Evolutionary conservation across 2,329 filamentous ascomycete genomes (phyloP).

Genomic region (Epichloe typhina): DNA sequence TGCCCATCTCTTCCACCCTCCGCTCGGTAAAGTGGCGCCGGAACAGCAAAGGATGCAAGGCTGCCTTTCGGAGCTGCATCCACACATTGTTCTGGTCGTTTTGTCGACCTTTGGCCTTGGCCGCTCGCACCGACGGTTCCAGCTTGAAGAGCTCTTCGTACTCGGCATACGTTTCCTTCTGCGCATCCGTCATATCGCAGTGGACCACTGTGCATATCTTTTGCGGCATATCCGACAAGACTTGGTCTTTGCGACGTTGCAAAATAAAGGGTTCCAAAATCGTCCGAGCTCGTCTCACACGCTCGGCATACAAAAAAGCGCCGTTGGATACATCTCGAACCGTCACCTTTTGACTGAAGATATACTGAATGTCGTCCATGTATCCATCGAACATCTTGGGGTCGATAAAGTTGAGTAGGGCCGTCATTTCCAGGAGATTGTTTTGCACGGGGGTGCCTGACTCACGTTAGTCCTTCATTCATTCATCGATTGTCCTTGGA

Average conservation of each 20-base stretch:
- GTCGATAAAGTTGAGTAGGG: constrained; percentile 87
- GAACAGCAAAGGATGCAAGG: constrained; percentile 83
- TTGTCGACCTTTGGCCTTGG: constrained; percentile 32
- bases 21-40: constrained; percentile 66
- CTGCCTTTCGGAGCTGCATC: constrained; percentile 84
- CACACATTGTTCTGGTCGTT: constrained; percentile 58
- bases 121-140: constrained; percentile 39
- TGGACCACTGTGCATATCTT: constrained; percentile 70
- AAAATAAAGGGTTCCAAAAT: constrained; percentile 95
- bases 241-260: constrained; percentile 84
- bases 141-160: constrained; percentile 52
- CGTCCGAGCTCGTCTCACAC: constrained; percentile 72
- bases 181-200: constrained; percentile 63
- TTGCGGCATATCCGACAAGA: constrained; percentile 67
- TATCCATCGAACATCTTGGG: constrained; percentile 67
- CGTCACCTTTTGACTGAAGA: constrained; percentile 87
- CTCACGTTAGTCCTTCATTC: constrained; percentile 8
- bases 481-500: not conserved
- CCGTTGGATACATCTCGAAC: constrained; percentile 69
- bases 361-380: constrained; percentile 65
- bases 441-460: constrained; percentile 85
- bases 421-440: constrained; percentile 83
- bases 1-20: constrained; percentile 63
- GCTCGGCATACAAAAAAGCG: constrained; percentile 72
- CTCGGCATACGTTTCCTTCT: constrained; percentile 59